phyloP scores from a whole-genome alignment of 2,329 filamentous ascomycete species.

The Arthroderma sp. region DNA sequence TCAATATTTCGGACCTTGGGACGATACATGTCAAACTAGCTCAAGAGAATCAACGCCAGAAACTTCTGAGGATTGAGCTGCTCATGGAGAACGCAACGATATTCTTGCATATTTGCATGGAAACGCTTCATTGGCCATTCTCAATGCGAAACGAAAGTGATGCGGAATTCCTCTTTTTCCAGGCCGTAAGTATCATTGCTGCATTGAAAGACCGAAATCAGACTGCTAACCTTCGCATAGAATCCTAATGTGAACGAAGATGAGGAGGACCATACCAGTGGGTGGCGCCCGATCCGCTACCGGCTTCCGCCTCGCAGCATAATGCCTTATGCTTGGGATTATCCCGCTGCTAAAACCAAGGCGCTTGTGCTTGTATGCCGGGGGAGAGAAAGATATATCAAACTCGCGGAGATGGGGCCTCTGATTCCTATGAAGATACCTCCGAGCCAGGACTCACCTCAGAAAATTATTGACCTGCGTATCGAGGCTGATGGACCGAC shows the following conservation, averaged over 20 bases:
- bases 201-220: neutral
- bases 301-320: constrained; percentile 86
- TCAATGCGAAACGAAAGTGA: constrained; percentile 98
- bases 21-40: constrained; percentile 88
- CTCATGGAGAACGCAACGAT: constrained; percentile 88
- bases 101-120: constrained; percentile 78
- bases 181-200: constrained; percentile 42
- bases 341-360: constrained; percentile 91
- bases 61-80: constrained; percentile 73
- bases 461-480: constrained; percentile 91
- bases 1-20: constrained; percentile 91
- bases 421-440: constrained; percentile 86
- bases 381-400: constrained; percentile 77
- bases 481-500: constrained; percentile 91
- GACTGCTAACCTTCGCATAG: constrained; percentile 9
- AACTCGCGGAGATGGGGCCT: constrained; percentile 91
- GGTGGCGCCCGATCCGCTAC: constrained; percentile 87
- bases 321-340: constrained; percentile 99
- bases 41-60: constrained; percentile 78
- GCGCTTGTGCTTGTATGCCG: constrained; percentile 73
- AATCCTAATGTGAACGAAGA: constrained; percentile 78
- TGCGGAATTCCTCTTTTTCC: constrained; percentile 90
- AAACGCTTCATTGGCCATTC: constrained; percentile 94
- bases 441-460: constrained; percentile 44
- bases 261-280: constrained; percentile 61